Conservation (phyloP, 1,284 basidiomycete species). For the Taiwanofungus camphoratus region DNA sequence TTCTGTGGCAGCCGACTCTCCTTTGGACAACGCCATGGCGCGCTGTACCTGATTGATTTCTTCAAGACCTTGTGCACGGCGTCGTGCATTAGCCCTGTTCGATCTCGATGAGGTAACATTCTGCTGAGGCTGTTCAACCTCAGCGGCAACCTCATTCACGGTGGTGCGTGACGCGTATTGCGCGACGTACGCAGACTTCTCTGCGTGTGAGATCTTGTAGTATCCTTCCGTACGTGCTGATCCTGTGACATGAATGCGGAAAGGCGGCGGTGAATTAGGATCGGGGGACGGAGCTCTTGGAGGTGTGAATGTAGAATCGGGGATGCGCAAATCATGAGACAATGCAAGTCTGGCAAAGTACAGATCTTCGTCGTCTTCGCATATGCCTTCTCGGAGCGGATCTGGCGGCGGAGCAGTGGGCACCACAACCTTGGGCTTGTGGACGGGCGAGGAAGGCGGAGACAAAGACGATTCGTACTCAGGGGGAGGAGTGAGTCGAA, state of each 20-base stretch:
- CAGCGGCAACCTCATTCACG: slow-evolving; percentile 29
- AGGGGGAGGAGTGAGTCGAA: slow-evolving; percentile 39
- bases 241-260: slow-evolving; percentile 72
- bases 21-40: slow-evolving; percentile 69
- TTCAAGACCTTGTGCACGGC: slow-evolving; percentile 90
- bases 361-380: slow-evolving; percentile 88
- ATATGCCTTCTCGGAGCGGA: slow-evolving; percentile 53
- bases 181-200: slow-evolving; percentile 86
- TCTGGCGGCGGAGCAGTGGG: slow-evolving; percentile 37
- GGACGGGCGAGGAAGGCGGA: slow-evolving; percentile 30
- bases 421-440: slow-evolving; percentile 21
- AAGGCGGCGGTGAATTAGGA: slow-evolving; percentile 33
- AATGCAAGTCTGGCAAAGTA: slow-evolving; percentile 77
- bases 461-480: slow-evolving; percentile 38
- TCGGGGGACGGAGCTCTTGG: slow-evolving; percentile 27
- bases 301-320: slow-evolving; percentile 23
- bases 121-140: slow-evolving; percentile 37
- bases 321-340: slow-evolving; percentile 28
- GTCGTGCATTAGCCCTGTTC: slow-evolving; percentile 91
- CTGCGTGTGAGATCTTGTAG: slow-evolving; percentile 89
- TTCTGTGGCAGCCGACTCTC: slow-evolving; percentile 62
- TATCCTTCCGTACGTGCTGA: slow-evolving; percentile 91
- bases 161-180: slow-evolving; percentile 65
- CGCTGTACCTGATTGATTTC: slow-evolving; percentile 84
- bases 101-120: slow-evolving; percentile 78